Evolutionary conservation across 495 filamentous ascomycete species (phyloP).

Genomic region (Aspergillus baeticus): DNA sequence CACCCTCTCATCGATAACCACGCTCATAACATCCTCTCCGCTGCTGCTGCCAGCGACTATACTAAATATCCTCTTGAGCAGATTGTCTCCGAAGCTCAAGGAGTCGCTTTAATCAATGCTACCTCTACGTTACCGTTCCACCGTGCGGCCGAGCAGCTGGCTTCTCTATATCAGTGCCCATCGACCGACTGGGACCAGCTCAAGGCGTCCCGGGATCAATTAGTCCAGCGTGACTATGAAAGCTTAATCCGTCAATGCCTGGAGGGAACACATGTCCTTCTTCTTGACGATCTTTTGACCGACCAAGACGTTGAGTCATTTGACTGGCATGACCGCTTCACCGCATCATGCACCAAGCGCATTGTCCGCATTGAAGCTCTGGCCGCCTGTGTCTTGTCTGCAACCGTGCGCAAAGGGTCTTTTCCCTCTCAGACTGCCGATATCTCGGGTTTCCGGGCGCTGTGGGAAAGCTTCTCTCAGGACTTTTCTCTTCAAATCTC

Average conservation of each 20-base stretch:
- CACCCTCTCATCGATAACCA: conserved; percentile 88
- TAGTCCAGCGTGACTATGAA: conserved; percentile 53
- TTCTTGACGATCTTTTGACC: conserved; percentile 77
- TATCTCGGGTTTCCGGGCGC: conserved; percentile 18
- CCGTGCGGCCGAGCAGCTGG: conserved; percentile 68
- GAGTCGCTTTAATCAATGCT: conserved; percentile 60
- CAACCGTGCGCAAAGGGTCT: conserved; percentile 26
- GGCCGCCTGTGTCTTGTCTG: conserved; percentile 61
- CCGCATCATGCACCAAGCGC: conserved; percentile 60
- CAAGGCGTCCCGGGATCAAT: conserved; percentile 54
- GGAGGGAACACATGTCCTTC: conserved; percentile 68
- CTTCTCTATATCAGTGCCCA: conserved; percentile 58
- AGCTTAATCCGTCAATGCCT: conserved; percentile 65
- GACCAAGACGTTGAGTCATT: conserved; percentile 58
- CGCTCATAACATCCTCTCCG: conserved; percentile 72
- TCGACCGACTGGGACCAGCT: conserved; percentile 59
- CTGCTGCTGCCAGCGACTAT: conserved; percentile 29
- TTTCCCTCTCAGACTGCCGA: neutral
- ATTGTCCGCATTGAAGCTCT: conserved; percentile 85
- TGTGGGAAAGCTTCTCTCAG: conserved; percentile 39
- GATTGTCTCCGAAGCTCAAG: conserved; percentile 74
- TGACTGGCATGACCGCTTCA: conserved; percentile 70
- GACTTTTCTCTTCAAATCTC: conserved; percentile 50
- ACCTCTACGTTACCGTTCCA: conserved; percentile 64
- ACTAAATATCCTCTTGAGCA: conserved; percentile 48